These are phyloP conservation scores for Mallotus nudiflorus DNA, from an alignment of 345 rosid species.

Conservation along the genomic window DNA sequence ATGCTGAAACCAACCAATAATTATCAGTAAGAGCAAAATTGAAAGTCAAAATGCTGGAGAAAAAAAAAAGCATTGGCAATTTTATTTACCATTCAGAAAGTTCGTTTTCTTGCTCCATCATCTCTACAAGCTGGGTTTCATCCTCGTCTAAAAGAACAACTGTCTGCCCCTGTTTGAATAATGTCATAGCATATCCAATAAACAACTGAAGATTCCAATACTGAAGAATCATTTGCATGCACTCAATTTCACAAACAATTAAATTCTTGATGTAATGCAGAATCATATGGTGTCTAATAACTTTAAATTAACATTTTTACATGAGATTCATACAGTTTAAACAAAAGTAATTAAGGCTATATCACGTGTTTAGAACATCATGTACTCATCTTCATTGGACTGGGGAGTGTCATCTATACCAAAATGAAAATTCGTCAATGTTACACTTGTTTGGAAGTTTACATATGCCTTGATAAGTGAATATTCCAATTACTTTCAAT, in stretches of 20 bases:
- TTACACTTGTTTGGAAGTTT: not conserved
- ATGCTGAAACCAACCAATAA: slow-evolving; percentile 44
- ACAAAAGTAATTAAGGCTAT: too few species aligned
- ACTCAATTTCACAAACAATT: not conserved
- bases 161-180: slow-evolving; percentile 41
- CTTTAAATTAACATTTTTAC: too few species aligned
- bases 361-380: not conserved
- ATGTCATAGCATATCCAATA: slow-evolving; percentile 9
- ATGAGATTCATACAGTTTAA: not conserved
- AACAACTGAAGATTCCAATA: slow-evolving; percentile 5
- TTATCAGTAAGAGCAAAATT: slow-evolving; percentile 12
- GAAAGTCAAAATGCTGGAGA: not conserved
- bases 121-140: slow-evolving; percentile 41
- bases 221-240: not conserved
- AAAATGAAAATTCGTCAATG: not conserved
- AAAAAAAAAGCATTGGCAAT: not conserved
- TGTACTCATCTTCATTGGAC: not conserved
- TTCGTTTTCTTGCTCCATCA: slow-evolving; percentile 31
- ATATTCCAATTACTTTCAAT: not conserved
- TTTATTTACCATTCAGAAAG: slow-evolving; percentile 53
- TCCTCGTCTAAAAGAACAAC: slow-evolving; percentile 71
- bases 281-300: too few species aligned
- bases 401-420: not conserved
- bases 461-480: not conserved
- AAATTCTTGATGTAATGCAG: not conserved